phyloP scores from a whole-genome alignment of 495 filamentous ascomycete species.

The Haplographium delicatum region DNA sequence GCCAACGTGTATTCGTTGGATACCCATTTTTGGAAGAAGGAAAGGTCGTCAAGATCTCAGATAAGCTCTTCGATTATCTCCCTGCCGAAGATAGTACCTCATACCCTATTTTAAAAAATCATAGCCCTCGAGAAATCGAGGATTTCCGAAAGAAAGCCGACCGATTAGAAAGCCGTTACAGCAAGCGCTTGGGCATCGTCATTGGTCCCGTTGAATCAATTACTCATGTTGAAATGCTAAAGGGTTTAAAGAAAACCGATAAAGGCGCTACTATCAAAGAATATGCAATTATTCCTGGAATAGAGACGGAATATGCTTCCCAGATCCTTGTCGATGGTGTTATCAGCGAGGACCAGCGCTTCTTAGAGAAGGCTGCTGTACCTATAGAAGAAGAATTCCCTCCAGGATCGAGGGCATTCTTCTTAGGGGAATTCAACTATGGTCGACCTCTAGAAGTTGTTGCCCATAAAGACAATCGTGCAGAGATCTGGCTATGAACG shows the following conservation, averaged over 20 bases:
- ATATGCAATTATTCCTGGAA: slow-evolving; percentile 80
- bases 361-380: slow-evolving; percentile 79
- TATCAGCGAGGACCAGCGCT: slow-evolving; percentile 84
- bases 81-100: slow-evolving; percentile 56
- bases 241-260: slow-evolving; percentile 85
- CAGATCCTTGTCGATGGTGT: slow-evolving; percentile 90
- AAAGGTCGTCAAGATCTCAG: slow-evolving; percentile 79
- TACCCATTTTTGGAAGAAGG: slow-evolving; percentile 96
- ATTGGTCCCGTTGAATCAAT: slow-evolving; percentile 84
- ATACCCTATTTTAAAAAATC: slow-evolving; percentile 51
- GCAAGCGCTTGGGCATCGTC: slow-evolving; percentile 81
- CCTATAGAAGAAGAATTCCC: slow-evolving; percentile 93
- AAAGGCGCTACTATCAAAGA: slow-evolving; percentile 90
- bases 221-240: slow-evolving; percentile 87
- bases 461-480: slow-evolving; percentile 66
- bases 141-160: slow-evolving; percentile 79
- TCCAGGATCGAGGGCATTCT: slow-evolving; percentile 74
- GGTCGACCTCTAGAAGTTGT: slow-evolving; percentile 81
- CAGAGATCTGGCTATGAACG: slow-evolving; percentile 68
- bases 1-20: slow-evolving; percentile 82
- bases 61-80: slow-evolving; percentile 90
- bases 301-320: slow-evolving; percentile 87
- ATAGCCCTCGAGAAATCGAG: slow-evolving; percentile 72
- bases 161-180: slow-evolving; percentile 79
- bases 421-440: slow-evolving; percentile 92